A percentile compares a stretch with the other conserved stretches of the same genome.
Conservation (phyloP, 495 filamentous ascomycete species). For the Terfezia boudieri region DNA sequence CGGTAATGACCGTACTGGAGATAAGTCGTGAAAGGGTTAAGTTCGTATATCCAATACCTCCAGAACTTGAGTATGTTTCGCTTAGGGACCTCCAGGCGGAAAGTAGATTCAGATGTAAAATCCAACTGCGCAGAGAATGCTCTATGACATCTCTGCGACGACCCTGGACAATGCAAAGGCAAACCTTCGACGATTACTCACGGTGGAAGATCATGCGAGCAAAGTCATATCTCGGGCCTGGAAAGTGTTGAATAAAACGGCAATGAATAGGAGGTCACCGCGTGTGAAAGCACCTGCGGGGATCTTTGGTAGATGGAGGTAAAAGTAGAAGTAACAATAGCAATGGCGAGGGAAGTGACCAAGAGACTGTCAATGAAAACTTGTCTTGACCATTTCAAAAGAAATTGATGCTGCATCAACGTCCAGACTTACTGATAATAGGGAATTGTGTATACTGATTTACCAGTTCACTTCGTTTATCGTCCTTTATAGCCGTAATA, state of each 20-base stretch:
- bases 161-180: constrained; percentile 51
- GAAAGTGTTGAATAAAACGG: constrained; percentile 59
- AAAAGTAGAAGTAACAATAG: constrained; percentile 59
- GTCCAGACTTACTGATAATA: constrained; percentile 64
- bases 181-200: constrained; percentile 53
- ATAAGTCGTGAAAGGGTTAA: constrained; percentile 76
- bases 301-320: constrained; percentile 41
- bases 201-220: constrained; percentile 58
- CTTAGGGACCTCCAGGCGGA: constrained; percentile 47
- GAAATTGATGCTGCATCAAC: constrained; percentile 58
- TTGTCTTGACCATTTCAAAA: constrained; percentile 71
- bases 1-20: constrained; percentile 53
- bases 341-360: constrained; percentile 52
- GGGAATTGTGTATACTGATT: constrained; percentile 58
- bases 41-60: constrained; percentile 56
- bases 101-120: constrained; percentile 63
- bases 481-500: constrained; percentile 47
- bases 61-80: constrained; percentile 58
- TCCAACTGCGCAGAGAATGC: constrained; percentile 42
- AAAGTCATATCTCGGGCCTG: constrained; percentile 60
- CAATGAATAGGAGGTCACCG: constrained; percentile 53
- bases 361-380: constrained; percentile 49
- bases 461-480: constrained; percentile 45
- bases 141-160: constrained; percentile 55
- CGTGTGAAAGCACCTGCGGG: constrained; percentile 53